Conservation (phyloP, 306 rosid species). For the Cucurbita pepo region DNA sequence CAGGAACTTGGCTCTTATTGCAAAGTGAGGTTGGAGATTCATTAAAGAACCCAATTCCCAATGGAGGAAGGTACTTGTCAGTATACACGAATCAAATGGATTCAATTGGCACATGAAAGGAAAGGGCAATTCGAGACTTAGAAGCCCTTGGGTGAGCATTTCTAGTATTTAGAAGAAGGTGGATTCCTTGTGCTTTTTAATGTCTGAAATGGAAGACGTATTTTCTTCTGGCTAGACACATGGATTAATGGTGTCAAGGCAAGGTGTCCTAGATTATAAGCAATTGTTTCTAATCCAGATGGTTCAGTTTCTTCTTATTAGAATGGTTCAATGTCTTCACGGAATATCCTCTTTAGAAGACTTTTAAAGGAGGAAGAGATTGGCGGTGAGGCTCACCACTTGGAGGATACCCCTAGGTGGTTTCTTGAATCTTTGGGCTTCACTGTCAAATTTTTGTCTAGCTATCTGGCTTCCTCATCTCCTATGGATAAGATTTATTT, state of each 20-base stretch:
- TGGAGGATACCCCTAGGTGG: neutral
- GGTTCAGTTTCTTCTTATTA: neutral
- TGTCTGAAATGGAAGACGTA: neutral
- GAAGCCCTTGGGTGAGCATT: neutral
- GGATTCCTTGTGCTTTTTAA: too few relatives aligned
- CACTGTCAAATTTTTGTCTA: neutral
- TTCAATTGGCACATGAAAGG: neutral
- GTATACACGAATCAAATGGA: neutral
- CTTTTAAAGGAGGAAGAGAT: neutral
- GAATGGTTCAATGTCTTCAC: neutral
- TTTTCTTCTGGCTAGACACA: neutral
- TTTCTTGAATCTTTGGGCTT: neutral
- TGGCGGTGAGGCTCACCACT: neutral
- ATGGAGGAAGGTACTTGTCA: neutral
- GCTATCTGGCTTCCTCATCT: neutral
- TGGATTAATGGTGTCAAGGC: neutral
- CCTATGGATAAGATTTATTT: neutral
- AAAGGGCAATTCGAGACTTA: neutral
- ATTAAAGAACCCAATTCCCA: neutral
- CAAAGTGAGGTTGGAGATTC: neutral
- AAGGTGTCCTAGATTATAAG: neutral
- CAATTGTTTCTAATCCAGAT: neutral
- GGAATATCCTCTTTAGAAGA: neutral
- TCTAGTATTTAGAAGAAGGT: neutral
- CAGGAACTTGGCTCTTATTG: neutral